Percentiles rank a stretch among this genome's conserved stretches.
Conservation (phyloP, 495 filamentous ascomycete species). For the Zalerion maritima region DNA sequence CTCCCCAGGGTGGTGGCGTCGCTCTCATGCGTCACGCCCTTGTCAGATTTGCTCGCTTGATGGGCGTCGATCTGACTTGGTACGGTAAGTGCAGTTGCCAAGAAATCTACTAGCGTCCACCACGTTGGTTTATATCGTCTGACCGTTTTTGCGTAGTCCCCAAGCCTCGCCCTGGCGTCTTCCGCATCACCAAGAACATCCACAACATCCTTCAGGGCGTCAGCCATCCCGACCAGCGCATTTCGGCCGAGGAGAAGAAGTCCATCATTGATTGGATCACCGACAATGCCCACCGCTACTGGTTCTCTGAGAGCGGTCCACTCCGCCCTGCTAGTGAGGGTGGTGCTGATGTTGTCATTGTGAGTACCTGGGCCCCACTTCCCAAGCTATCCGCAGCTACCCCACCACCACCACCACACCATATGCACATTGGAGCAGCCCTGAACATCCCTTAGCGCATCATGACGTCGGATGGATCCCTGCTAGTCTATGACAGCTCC, state of each 20-base stretch:
- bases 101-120: constrained; percentile 1
- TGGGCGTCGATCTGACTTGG: constrained; percentile 64
- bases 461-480: not conserved
- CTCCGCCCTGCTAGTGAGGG: constrained; percentile 51
- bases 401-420: constrained; percentile 4
- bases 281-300: constrained; percentile 66
- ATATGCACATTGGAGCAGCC: not conserved
- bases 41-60: constrained; percentile 50
- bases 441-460: constrained; percentile 4
- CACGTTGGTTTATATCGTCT: constrained; percentile 1
- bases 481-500: not conserved
- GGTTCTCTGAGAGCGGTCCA: constrained; percentile 55
- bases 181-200: constrained; percentile 77
- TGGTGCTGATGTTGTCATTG: constrained; percentile 65
- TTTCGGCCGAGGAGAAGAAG: constrained; percentile 44
- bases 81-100: constrained; percentile 31
- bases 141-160: constrained; percentile 50
- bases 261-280: constrained; percentile 56
- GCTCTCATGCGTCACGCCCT: constrained; percentile 81
- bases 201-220: constrained; percentile 91
- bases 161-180: constrained; percentile 71
- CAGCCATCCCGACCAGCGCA: constrained; percentile 42
- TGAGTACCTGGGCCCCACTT: constrained; percentile 18
- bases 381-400: constrained; percentile 3
- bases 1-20: constrained; percentile 78